Conservation (phyloP, 148 eudicot genomes). For the Euryodendron excelsum region DNA sequence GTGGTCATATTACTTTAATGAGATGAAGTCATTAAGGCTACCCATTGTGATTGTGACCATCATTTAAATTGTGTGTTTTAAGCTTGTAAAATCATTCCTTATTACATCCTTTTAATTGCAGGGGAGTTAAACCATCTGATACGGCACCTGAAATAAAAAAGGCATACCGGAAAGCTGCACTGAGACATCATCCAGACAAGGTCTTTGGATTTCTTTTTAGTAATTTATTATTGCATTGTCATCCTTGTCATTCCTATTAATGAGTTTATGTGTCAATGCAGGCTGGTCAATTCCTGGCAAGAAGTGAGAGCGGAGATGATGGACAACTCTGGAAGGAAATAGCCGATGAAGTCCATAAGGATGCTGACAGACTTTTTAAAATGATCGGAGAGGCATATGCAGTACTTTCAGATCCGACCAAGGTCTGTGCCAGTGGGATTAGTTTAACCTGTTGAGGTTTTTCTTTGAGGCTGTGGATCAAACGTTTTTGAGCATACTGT, state of each 20-base stretch:
- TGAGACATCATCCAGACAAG: conserved; percentile 98
- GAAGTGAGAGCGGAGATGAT: conserved; percentile 72
- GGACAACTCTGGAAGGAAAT: conserved; percentile 76
- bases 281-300: conserved; percentile 77
- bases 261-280: conserved; percentile 14
- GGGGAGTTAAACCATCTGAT: conserved; percentile 76
- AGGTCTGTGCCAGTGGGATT: conserved; percentile 41
- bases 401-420: conserved; percentile 81
- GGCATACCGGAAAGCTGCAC: conserved; percentile 95
- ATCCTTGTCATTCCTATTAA: conserved; percentile 5
- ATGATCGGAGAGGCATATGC: conserved; percentile 91
- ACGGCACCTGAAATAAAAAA: conserved; percentile 77
- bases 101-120: conserved; percentile 25
- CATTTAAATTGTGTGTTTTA: not conserved
- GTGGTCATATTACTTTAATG: not conserved
- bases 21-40: not conserved
- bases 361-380: conserved; percentile 87
- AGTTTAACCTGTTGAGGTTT: not conserved
- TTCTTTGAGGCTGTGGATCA: not conserved
- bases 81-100: not conserved
- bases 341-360: conserved; percentile 58
- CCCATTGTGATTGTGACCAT: not conserved
- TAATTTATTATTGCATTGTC: not conserved
- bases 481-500: not conserved
- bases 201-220: conserved; percentile 31